A percentile compares a stretch with the other conserved stretches of the same genome.
phyloP scores from a whole-genome alignment of 2,329 filamentous ascomycete genomes.

The Seiridium unicorne region DNA sequence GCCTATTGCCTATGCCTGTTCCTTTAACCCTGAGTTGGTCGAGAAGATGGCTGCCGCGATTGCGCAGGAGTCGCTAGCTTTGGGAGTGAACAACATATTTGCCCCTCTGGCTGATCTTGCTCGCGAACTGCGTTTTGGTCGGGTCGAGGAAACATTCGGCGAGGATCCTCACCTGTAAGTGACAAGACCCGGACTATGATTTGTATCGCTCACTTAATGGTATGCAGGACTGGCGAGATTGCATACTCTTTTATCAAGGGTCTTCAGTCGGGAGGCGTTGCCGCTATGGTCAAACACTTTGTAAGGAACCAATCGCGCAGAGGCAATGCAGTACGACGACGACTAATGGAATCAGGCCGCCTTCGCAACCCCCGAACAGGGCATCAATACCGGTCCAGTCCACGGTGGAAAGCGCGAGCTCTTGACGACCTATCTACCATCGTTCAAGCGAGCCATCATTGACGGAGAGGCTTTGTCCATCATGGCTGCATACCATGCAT shows the following conservation, averaged over 20 bases:
- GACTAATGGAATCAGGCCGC: conserved; percentile 39
- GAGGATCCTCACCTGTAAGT: conserved; percentile 63
- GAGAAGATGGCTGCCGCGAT: conserved; percentile 67
- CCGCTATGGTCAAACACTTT: conserved; percentile 75
- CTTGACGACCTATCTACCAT: conserved; percentile 53
- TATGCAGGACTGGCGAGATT: conserved; percentile 56
- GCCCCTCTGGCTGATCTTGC: conserved; percentile 70
- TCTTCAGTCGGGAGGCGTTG: conserved; percentile 64
- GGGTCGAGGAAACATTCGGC: conserved; percentile 72
- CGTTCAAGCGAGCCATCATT: conserved; percentile 69
- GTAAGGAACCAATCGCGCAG: conserved; percentile 28
- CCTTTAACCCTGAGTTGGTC: conserved; percentile 65
- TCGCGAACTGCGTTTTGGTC: conserved; percentile 67
- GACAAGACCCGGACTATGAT: background rate
- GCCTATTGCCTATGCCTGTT: conserved; percentile 69
- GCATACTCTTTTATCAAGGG: conserved; percentile 57
- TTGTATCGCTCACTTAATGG: background rate
- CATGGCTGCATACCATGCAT: conserved; percentile 75
- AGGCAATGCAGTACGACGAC: background rate
- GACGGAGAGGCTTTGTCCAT: conserved; percentile 66
- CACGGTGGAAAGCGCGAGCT: conserved; percentile 54
- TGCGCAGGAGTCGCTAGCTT: conserved; percentile 61
- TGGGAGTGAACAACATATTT: conserved; percentile 74
- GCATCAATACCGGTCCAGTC: conserved; percentile 64
- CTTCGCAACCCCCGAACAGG: conserved; percentile 68